Conservation (phyloP, 2,329 filamentous ascomycete genomes). For the Colletotrichum neosansevieriae region DNA sequence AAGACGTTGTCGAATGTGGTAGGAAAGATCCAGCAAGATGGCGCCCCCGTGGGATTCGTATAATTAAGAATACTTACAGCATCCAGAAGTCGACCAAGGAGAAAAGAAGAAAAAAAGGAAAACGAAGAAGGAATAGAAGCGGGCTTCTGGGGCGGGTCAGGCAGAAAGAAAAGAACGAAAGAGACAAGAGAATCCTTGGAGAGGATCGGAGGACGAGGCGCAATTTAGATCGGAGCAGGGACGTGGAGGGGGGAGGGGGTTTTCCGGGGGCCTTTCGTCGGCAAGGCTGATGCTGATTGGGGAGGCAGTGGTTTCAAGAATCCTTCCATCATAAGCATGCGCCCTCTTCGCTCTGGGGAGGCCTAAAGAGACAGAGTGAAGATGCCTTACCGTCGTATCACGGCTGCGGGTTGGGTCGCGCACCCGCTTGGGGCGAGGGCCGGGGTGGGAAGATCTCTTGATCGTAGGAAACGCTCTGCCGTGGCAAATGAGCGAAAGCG, state of each 20-base stretch:
- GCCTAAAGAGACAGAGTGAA: constrained; percentile 7
- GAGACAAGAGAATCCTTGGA: not conserved
- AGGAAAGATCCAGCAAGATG: not conserved
- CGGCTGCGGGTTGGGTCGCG: constrained; percentile 12
- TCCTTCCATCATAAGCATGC: constrained; percentile 33
- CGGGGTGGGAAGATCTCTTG: constrained; percentile 29
- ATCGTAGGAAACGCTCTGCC: constrained; percentile 29
- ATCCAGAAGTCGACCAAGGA: constrained; percentile 9
- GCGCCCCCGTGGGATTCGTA: not conserved
- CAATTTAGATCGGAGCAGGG: constrained; percentile 38
- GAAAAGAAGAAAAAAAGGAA: constrained; percentile 4
- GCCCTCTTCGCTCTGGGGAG: constrained; percentile 6
- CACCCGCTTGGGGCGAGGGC: constrained; percentile 29
- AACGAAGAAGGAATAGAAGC: not conserved
- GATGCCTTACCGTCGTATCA: constrained; percentile 21
- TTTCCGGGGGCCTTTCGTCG: not conserved
- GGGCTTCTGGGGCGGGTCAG: not conserved
- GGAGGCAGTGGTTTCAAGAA: constrained; percentile 26
- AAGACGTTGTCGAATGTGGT: not conserved
- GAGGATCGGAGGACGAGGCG: constrained; percentile 33
- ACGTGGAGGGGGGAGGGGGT: constrained; percentile 13
- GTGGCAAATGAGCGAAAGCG: constrained; percentile 34
- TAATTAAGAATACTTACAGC: not conserved
- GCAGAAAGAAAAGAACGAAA: constrained; percentile 13
- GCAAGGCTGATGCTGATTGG: constrained; percentile 36